Conservation (phyloP, 129 eudicot species). For the Saposhnikovia divaricata region DNA sequence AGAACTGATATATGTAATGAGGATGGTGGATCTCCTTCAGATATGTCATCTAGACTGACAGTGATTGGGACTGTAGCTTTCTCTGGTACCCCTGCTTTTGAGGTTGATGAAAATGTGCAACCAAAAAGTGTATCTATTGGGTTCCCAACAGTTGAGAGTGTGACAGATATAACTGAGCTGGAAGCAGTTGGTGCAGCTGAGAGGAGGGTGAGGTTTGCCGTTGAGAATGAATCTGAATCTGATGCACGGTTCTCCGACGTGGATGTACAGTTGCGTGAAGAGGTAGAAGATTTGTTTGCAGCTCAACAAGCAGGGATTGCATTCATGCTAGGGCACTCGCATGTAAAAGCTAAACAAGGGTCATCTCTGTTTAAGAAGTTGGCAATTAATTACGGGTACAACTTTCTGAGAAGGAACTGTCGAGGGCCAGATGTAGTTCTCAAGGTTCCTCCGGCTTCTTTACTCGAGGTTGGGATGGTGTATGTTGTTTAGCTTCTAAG, state of each 20-base stretch:
- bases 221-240: conserved; percentile 26
- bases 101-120: conserved; percentile 42
- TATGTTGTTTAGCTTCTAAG: conserved; percentile 41
- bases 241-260: conserved; percentile 18
- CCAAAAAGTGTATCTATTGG: conserved; percentile 59
- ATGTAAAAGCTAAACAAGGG: conserved; percentile 84
- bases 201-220: conserved; percentile 46
- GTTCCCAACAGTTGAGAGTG: conserved; percentile 49
- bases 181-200: conserved; percentile 24
- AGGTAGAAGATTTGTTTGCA: conserved; percentile 53
- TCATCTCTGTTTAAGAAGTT: conserved; percentile 55
- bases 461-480: conserved; percentile 91
- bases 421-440: conserved; percentile 68
- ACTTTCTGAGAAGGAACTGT: conserved; percentile 68
- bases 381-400: conserved; percentile 70
- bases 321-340: conserved; percentile 75
- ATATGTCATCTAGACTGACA: conserved; percentile 41
- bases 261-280: conserved; percentile 35
- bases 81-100: conserved; percentile 31
- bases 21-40: conserved; percentile 26
- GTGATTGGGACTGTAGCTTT: conserved; percentile 41
- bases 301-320: conserved; percentile 80
- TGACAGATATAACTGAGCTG: conserved; percentile 49
- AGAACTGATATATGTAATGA: conserved; percentile 16
- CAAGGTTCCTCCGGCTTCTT: conserved; percentile 75